These are phyloP conservation scores for Tuber magnatum DNA, from an alignment of 495 filamentous ascomycete species.

Conservation along the genomic window DNA sequence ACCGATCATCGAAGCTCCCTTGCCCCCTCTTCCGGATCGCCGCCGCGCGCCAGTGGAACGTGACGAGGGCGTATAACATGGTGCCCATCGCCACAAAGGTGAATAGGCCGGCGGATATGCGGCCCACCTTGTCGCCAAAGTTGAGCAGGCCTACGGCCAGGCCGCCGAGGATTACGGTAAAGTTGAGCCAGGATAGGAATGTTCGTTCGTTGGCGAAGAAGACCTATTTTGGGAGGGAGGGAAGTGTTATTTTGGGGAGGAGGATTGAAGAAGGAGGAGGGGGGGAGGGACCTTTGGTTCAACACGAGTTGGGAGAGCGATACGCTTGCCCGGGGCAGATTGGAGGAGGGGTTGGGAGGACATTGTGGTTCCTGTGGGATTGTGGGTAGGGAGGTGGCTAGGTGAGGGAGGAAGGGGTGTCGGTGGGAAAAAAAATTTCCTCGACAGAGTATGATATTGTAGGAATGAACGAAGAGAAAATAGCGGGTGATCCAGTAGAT, in stretches of 20 bases:
- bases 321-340: conserved; percentile 90
- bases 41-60: conserved; percentile 94
- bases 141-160: conserved; percentile 94
- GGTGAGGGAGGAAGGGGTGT: background rate
- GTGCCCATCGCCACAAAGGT: conserved; percentile 89
- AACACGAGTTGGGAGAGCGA: conserved; percentile 93
- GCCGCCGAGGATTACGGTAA: conserved; percentile 89
- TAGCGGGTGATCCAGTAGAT: background rate
- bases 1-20: conserved; percentile 91
- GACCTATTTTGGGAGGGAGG: conserved; percentile 46
- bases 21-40: conserved; percentile 86
- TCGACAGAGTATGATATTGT: background rate
- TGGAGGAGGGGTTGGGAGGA: conserved; percentile 94
- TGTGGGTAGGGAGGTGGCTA: background rate
- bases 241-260: conserved; percentile 10
- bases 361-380: conserved; percentile 49
- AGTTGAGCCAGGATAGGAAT: conserved; percentile 98
- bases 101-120: conserved; percentile 86
- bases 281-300: conserved; percentile 63
- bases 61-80: conserved; percentile 90
- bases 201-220: conserved; percentile 99
- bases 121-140: conserved; percentile 88
- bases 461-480: background rate
- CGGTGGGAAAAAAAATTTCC: background rate
- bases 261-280: background rate